Conservation (phyloP, 129 eudicot species). For the Silybum marianum region DNA sequence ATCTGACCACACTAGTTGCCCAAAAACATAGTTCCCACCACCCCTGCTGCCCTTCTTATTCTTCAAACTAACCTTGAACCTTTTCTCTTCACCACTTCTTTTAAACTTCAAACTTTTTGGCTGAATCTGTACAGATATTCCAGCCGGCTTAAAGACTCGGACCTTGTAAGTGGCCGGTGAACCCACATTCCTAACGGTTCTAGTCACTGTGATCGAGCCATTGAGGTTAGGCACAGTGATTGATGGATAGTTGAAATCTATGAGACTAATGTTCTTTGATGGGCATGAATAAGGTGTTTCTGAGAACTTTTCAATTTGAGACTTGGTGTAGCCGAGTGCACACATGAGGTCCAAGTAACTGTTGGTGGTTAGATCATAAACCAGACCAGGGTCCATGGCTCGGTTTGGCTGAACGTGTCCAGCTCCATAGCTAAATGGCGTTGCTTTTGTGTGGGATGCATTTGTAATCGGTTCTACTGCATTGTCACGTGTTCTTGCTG, state of each 20-base stretch:
- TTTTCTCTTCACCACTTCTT: slow-evolving; percentile 62
- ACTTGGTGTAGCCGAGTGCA: slow-evolving; percentile 52
- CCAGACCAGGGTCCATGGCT: slow-evolving; percentile 87
- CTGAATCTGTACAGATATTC: slow-evolving; percentile 38
- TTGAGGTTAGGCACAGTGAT: slow-evolving; percentile 72
- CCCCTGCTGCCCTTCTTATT: slow-evolving; percentile 7
- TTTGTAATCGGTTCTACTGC: slow-evolving; percentile 49
- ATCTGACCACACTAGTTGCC: slow-evolving; percentile 76
- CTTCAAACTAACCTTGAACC: slow-evolving; percentile 49
- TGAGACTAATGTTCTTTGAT: slow-evolving; percentile 36
- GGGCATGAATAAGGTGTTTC: slow-evolving; percentile 54
- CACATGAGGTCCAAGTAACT: slow-evolving; percentile 69
- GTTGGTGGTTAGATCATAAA: slow-evolving; percentile 49
- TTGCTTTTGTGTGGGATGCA: slow-evolving; percentile 59
- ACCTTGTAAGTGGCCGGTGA: slow-evolving; percentile 56
- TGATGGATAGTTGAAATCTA: slow-evolving; percentile 70
- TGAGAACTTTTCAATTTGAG: slow-evolving; percentile 49
- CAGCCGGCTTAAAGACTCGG: slow-evolving; percentile 44
- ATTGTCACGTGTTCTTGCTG: slow-evolving; percentile 78
- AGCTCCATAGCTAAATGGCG: slow-evolving; percentile 80
- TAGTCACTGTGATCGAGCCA: slow-evolving; percentile 56
- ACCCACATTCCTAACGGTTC: slow-evolving; percentile 77
- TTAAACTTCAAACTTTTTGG: slow-evolving; percentile 54
- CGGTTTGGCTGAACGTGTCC: slow-evolving; percentile 82
- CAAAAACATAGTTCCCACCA: slow-evolving; percentile 63